Base-by-base conservation (phyloP, 345 rosid species). In the Brassica carinata region DNA sequence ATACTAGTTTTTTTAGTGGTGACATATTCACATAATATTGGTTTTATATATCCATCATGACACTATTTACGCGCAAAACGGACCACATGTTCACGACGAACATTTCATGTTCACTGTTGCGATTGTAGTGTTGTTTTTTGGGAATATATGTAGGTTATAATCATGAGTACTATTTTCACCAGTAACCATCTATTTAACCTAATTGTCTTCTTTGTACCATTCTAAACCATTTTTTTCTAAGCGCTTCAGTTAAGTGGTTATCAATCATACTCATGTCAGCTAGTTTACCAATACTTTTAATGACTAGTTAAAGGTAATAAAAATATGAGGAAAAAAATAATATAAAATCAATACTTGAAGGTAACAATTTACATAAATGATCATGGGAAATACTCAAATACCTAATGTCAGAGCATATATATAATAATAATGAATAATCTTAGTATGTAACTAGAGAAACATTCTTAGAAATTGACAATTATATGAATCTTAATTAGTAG, bases 91-190 rank as follows among this genome's bases (percentile, higher is more conserved):
- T 76, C 77, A 59, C 69, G 14, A 67, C 67, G 77, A 76, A 72
- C 84, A 81, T 76, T 65, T 71, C 81, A 81, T 71, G 81, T 71
- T 81, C 84, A 81, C 78, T 81, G 78, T 77, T 76, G 67, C 70
- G 68, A 59, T 66, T 72, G 71, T 59, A 76, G 38, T 71, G 73
- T 57, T 71, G 68, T 26, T 57, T 64, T 66, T 81, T 81, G 84
- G 80, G 69, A 76, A 81, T 59, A 81, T 81, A 77, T 81, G 74
- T 59, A 72, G 69, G 59, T 48, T 64, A 71, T 59, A 71, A 71
- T 76, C 34, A 72, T 17, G 48, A 81, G 33, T 40, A 65, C 81
- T 81, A 76, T 81, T 81, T 66, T 64, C 77, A 81, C 69, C 72
- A 76, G 77, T 81, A 66, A 59, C 53, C 76, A 18, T 59, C 4